A percentile compares a stretch with the other conserved stretches of the same genome.
phyloP scores from a whole-genome alignment of 805 yeast species.

The Saturnispora dispora region DNA sequence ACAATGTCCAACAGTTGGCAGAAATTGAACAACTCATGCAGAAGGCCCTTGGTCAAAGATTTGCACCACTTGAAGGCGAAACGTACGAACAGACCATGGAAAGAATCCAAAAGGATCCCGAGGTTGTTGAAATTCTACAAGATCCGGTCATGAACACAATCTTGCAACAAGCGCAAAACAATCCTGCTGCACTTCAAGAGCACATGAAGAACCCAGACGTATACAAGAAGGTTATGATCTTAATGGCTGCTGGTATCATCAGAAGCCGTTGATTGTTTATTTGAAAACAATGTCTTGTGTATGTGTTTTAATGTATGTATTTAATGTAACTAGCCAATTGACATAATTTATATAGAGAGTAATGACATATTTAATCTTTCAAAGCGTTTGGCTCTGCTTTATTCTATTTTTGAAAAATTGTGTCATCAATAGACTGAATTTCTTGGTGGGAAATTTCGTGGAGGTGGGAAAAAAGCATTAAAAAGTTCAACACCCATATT shows the following conservation, averaged over 20 bases:
- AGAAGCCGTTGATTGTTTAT: slow-evolving; percentile 41
- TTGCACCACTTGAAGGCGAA: slow-evolving; percentile 76
- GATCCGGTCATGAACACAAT: slow-evolving; percentile 97
- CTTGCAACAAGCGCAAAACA: slow-evolving; percentile 83
- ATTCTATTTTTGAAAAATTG: background rate
- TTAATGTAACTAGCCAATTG: background rate
- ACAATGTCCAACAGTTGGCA: slow-evolving; percentile 41
- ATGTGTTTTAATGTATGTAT: background rate
- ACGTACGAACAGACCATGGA: slow-evolving; percentile 91
- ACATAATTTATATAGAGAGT: background rate
- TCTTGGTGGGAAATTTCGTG: slow-evolving; percentile 16
- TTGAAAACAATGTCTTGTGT: background rate
- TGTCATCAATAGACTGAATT: slow-evolving; percentile 7
- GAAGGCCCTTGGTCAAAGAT: slow-evolving; percentile 73
- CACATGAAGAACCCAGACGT: slow-evolving; percentile 97
- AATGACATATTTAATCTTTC: background rate
- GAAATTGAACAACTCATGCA: slow-evolving; percentile 79
- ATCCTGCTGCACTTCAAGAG: slow-evolving; percentile 94
- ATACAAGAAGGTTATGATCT: slow-evolving; percentile 72
- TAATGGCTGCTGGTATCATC: slow-evolving; percentile 95
- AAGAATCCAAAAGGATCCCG: slow-evolving; percentile 89
- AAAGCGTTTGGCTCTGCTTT: background rate
- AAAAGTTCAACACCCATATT: slow-evolving; percentile 5
- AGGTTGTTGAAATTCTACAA: slow-evolving; percentile 76
- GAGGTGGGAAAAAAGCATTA: slow-evolving; percentile 15